These are phyloP conservation scores for Trichoderma erinaceum DNA, from an alignment of 495 filamentous ascomycete species.

Conservation along the genomic window DNA sequence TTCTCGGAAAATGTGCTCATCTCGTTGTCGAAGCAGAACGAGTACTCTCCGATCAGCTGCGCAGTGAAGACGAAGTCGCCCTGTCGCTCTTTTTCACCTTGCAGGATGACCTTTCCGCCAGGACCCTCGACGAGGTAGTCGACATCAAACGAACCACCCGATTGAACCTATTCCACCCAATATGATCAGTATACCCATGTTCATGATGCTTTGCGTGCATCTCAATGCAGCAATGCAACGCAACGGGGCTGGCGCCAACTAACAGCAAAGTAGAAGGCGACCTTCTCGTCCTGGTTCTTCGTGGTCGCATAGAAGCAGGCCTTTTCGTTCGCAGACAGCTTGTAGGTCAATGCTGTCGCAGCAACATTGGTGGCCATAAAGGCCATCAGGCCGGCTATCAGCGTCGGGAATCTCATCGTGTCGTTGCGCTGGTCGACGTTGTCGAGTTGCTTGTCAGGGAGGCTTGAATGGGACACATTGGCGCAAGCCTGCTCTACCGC, in stretches of 20 bases:
- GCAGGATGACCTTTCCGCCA: slow-evolving; percentile 72
- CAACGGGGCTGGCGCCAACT: slow-evolving; percentile 28
- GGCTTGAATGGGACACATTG: slow-evolving; percentile 11
- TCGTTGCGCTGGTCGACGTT: slow-evolving; percentile 4
- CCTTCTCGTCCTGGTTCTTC: slow-evolving; percentile 69
- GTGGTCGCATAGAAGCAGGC: slow-evolving; percentile 88
- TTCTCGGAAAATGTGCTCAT: slow-evolving; percentile 98
- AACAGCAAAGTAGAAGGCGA: slow-evolving; percentile 98
- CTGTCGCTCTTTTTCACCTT: slow-evolving; percentile 87
- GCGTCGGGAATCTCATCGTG: slow-evolving; percentile 45
- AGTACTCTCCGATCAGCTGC: slow-evolving; percentile 85
- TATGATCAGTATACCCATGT: neutral
- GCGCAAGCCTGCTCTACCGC: neutral
- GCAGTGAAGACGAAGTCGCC: slow-evolving; percentile 98
- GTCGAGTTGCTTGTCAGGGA: neutral
- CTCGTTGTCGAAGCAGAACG: slow-evolving; percentile 97
- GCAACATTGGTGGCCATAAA: slow-evolving; percentile 52
- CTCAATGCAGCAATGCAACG: slow-evolving; percentile 16
- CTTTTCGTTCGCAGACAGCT: slow-evolving; percentile 81
- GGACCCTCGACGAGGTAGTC: slow-evolving; percentile 87
- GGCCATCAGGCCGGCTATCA: slow-evolving; percentile 57
- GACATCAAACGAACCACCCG: slow-evolving; percentile 91
- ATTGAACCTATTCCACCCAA: slow-evolving; percentile 66
- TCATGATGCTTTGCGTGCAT: neutral
- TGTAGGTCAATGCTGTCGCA: slow-evolving; percentile 92